Evolutionary conservation across 2,329 filamentous ascomycete genomes (phyloP), one percentile per base, ranked within the genome.

Genomic region (Xenosphaeropsis pyriputrescens): DNA sequence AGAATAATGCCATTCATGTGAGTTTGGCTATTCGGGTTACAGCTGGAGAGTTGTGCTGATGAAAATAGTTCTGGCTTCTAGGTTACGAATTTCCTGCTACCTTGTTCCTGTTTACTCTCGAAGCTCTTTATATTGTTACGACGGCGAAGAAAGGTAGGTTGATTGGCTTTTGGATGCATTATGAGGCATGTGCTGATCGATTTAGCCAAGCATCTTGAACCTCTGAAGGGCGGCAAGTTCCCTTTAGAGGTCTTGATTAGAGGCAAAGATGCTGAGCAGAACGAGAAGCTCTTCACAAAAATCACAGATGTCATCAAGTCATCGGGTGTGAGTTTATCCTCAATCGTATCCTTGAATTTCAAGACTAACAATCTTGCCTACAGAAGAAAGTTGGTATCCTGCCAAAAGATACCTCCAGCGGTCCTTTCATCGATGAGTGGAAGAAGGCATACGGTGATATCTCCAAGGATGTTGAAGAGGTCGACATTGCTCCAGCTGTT

Each of bases 51-150:
- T 16, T 39, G 29, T 39, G 41, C 36, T 45, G 48, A 26, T 26
- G 4, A 11, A 9, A 43, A 32, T 47, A 95, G 88, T 93, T 96
- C 62, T 98, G 93, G 93, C 71, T 98, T 39, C 74, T 98, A 44
- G 91, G 91, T 52, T 98, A 98, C 67, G 91, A 98, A 59, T 98
- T 98, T 55, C 91, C 91, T 26, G 88, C 89, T 30, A 98, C 91
- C 0, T 68, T 98, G 45, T 85, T 98, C 68, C 71, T 98, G 37
- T 78, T 98, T 57, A 96, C 89, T 1, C 65, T 79, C 43, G 91
- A 96, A 43, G 76, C 77, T 34, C 69, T 96, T 50, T 93, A 91
- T 62, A 80, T 96, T 42, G 77, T 98, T 47, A 98, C 91, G 6
- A 98, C 91, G 5, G 80, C 85, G 41, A 98, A 98, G 65, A 98